Base-by-base conservation (phyloP, 108 stramenopile genomes). In the Stephanodiscus minutulus region DNA sequence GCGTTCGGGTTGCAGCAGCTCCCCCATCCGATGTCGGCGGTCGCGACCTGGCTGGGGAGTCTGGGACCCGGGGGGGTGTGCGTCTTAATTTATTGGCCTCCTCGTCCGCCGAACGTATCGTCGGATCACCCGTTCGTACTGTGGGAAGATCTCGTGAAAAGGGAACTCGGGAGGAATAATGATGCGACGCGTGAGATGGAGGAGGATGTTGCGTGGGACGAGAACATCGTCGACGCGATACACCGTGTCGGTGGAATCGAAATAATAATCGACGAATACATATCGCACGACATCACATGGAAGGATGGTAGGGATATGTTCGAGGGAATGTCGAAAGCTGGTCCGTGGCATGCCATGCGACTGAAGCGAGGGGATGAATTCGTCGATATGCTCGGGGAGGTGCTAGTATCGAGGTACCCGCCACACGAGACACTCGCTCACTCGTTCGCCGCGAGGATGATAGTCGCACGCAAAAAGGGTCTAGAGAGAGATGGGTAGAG, bases 1-100 rank as follows among this genome's bases (percentile, higher is more conserved):
- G 64, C 52, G 50, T 65, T 65, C 48, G 64, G 64, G 11, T 9
- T 65, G 64, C 64, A 65, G 37, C 64, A 65, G 47, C 47, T 65
- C 1, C 64, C 64, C 6, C 18, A 17, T 2, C 64, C 64, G 5
- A 1, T 65, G 37, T 2, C 46, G 8, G 64, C 52, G 5, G 17
- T 65, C 8, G 15, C 2, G 11, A 1, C 41, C 7, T 65, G 64
- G 64, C 1, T 65, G 18, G 29, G 22, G 3, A 18, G 28, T 3
- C 2, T 12, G 50, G 24, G 27, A 17, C 41, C 41, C 20, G 50
- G 24, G 1, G 64, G 64, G 18, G 21, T 49, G 0, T 65, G 50
- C 37, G 59, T n/a, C 5, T 13, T 60, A 0, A 60, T 60, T 37
- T 60, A 60, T 8, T 60, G 59, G 59, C 59, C 59, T 2, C 59